These are phyloP conservation scores for Casaregolazyma lundiana DNA, from an alignment of 1,139 yeast genomes.

Conservation along the genomic window DNA sequence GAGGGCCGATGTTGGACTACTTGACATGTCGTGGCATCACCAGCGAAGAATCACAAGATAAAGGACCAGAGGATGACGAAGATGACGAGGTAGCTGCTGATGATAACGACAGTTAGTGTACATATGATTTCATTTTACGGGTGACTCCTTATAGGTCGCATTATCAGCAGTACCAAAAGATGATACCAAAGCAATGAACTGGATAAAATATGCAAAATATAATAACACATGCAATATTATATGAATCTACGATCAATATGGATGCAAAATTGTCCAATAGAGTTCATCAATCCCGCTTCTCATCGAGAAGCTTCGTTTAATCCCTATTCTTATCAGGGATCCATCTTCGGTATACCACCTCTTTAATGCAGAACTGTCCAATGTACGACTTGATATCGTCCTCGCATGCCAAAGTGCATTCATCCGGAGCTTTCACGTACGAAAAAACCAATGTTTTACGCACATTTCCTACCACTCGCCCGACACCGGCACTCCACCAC, in stretches of 20 bases:
- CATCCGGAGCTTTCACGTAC: slow-evolving; percentile 54
- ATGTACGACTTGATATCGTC: slow-evolving; percentile 37
- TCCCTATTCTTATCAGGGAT: slow-evolving; percentile 78
- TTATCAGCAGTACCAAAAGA: no score
- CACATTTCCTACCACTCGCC: slow-evolving; percentile 84
- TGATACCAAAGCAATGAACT: no score
- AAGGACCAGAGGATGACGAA: slow-evolving; percentile 26
- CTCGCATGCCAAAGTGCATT: not conserved
- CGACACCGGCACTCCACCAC: slow-evolving; percentile 60
- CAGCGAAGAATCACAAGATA: slow-evolving; percentile 20
- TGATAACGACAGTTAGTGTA: slow-evolving; percentile 12
- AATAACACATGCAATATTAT: no score
- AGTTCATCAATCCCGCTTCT: not conserved
- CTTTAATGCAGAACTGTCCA: slow-evolving; percentile 47
- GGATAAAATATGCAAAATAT: no score
- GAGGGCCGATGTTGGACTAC: slow-evolving; percentile 64
- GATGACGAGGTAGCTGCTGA: slow-evolving; percentile 30
- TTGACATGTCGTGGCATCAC: slow-evolving; percentile 60
- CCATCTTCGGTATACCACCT: slow-evolving; percentile 74
- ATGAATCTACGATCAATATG: slow-evolving; percentile 1
- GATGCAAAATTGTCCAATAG: not conserved
- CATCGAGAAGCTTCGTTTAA: slow-evolving; percentile 33
- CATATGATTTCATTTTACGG: no score
- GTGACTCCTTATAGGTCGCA: no score
- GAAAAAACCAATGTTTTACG: slow-evolving; percentile 69